Conservation (phyloP, 306 rosid genomes). For the Rosa chinensis region DNA sequence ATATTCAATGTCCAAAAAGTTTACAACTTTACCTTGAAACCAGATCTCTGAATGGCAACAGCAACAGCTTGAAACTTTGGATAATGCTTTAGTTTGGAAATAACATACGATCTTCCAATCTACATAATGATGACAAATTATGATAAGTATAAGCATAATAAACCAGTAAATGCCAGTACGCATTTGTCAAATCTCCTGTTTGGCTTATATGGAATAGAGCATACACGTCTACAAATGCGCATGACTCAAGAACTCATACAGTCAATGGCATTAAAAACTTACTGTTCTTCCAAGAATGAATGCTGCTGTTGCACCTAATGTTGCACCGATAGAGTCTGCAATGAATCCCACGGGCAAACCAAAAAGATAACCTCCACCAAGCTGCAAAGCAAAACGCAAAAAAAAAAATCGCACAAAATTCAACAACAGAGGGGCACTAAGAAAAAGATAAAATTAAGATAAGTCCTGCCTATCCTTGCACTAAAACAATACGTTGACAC, state of each 20-base stretch:
- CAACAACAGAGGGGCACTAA: neutral
- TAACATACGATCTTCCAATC: constrained; percentile 47
- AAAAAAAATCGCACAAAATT: neutral
- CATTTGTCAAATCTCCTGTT: neutral
- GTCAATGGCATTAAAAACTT: constrained; percentile 20
- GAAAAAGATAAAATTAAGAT: constrained; percentile 1
- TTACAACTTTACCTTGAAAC: constrained; percentile 38
- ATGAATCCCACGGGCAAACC: constrained; percentile 58
- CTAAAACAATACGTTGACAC: neutral
- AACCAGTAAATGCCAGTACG: neutral
- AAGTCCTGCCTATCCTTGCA: neutral
- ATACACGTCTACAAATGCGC: neutral
- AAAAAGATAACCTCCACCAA: constrained; percentile 68
- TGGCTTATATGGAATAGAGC: neutral
- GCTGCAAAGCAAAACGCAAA: constrained; percentile 35
- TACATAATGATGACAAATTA: constrained; percentile 10
- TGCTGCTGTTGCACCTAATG: constrained; percentile 57
- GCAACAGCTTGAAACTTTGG: constrained; percentile 45
- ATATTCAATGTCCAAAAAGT: neutral
- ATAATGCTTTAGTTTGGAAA: constrained; percentile 40
- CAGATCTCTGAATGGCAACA: constrained; percentile 42
- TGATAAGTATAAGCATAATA: neutral
- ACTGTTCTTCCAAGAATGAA: constrained; percentile 60
- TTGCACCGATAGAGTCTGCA: constrained; percentile 60
- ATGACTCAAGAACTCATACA: neutral